A percentile compares a stretch with the other conserved stretches of the same genome.
phyloP scores from a whole-genome alignment of 2,329 filamentous ascomycete genomes.

The Botrytis aclada region DNA sequence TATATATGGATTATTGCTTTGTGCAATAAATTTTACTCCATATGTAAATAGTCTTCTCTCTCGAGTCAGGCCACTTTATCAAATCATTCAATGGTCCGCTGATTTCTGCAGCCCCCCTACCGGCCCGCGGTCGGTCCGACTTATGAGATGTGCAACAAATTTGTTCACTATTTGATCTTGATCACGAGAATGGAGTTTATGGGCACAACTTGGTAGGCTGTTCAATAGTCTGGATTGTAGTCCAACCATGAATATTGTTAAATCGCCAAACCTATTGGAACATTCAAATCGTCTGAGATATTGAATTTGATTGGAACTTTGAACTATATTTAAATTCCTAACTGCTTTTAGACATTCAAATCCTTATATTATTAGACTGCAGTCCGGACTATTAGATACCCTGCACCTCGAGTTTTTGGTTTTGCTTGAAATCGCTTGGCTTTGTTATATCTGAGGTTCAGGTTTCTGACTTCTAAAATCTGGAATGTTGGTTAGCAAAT shows the following conservation, averaged over 20 bases:
- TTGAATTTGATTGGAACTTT: too few species aligned
- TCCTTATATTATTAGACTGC: too few species aligned
- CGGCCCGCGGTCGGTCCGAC: constrained; percentile 10
- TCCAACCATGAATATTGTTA: too few species aligned
- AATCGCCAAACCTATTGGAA: too few species aligned
- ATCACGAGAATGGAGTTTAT: background rate
- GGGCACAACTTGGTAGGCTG: too few species aligned
- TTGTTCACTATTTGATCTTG: background rate
- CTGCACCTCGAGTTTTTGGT: background rate
- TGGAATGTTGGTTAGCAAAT: background rate
- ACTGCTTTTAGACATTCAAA: too few species aligned
- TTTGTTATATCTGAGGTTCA: background rate
- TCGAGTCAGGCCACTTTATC: background rate
- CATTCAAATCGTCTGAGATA: too few species aligned
- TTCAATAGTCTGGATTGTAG: too few species aligned
- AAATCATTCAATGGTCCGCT: background rate
- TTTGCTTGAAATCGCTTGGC: background rate
- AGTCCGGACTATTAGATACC: too few species aligned
- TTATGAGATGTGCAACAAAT: constrained; percentile 9
- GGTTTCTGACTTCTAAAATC: background rate
- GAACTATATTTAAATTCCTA: too few species aligned
- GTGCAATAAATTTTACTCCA: background rate
- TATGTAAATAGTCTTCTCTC: background rate
- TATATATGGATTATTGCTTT: background rate
- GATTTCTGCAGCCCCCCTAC: background rate